Evolutionary conservation across 129 eudicot genomes (phyloP), one percentile per base, ranked within the genome.

Genomic region (Daucus carota): DNA sequence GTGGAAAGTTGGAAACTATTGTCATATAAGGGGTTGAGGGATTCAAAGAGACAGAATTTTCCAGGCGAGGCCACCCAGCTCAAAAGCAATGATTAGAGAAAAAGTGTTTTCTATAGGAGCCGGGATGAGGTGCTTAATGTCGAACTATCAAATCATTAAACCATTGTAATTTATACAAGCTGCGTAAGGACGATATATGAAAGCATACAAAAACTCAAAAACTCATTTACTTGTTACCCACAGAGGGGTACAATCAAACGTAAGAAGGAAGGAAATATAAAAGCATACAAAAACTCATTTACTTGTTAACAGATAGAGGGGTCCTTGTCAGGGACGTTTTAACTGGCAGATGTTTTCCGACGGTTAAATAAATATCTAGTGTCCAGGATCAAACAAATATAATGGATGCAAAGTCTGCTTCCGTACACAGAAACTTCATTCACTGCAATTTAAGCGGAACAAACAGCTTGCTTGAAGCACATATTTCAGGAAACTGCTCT

Each of bases 361-460:
- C n/a, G n/a, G n/a, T n/a, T n/a, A n/a, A n/a, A n/a, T n/a, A n/a
- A n/a, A n/a, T n/a, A n/a, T n/a, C n/a, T n/a, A n/a, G n/a, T n/a
- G n/a, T n/a, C n/a, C n/a, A n/a, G n/a, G n/a, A n/a, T n/a, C 86
- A 77, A 82, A 38, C 79, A 76, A 44, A 79, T 57, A 50, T 69
- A n/a, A n/a, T n/a, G n/a, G n/a, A n/a, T n/a, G n/a, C 59, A 74
- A 79, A 69, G 62, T 20, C 28, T 43, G 47, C 47, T 43, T 43
- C 47, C 47, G 47, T 0, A 43, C 12, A 45, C 48, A 45, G 0
- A 45, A 18, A 0, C 48, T 45, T 76, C 68, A 60, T 32, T 75
- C 48, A 45, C 14, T 45, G 81, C 77, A 80, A 83, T 80, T 77
- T 79, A 80, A 87, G 80, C 38, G 44, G 50, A 69, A 71, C 71